Evolutionary conservation across 306 rosid genomes (phyloP), one percentile per base, ranked within the genome.

Genomic region (Mimosa bimucronata): DNA sequence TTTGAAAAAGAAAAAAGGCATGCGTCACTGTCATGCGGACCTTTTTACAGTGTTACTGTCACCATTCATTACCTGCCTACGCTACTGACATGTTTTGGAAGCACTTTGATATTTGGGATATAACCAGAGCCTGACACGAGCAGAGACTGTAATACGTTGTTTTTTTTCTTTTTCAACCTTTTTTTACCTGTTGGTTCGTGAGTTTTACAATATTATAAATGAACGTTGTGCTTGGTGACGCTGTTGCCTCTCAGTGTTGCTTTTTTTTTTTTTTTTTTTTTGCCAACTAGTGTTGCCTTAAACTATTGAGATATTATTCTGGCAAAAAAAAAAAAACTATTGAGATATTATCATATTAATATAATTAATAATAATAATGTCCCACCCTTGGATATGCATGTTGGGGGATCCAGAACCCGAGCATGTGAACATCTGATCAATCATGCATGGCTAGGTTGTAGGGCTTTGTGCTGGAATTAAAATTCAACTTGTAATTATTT

Each of bases 381-480:
- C 66, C 73, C 65, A 26, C 48, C 69, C 70, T 71, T 64, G 75
- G 90, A 86, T 83, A 86, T 74, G 89, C 88, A 79, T 90, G 94
- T 87, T 88, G 87, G 90, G 75, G 71, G 77, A 79, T 70, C 28
- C 30, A 64, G 66, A n/a, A 79, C 60, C 80, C 60, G n/a, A 74
- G 79, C 94, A 88, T 81, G 94, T 88, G 91, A 74, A 72, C 30
- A 26, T 71, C 48, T 83, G 83, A 76, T 87, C 40, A 34, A 34
- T 34, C 38, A 1, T 34, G 38, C 5, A 65, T 77, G 55, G 85
- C 78, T 28, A 19, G 73, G 10, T 4, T 66, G 66, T 83, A 71
- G 83, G 70, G 83, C 45, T 79, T 84, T 66, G 80, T 21, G 29
- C 3, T 55, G 62, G 62, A 21, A 55, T 55, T 55, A 55, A 55